phyloP scores from a whole-genome alignment of 2,329 filamentous ascomycete genomes.

The Botrytis galanthina region DNA sequence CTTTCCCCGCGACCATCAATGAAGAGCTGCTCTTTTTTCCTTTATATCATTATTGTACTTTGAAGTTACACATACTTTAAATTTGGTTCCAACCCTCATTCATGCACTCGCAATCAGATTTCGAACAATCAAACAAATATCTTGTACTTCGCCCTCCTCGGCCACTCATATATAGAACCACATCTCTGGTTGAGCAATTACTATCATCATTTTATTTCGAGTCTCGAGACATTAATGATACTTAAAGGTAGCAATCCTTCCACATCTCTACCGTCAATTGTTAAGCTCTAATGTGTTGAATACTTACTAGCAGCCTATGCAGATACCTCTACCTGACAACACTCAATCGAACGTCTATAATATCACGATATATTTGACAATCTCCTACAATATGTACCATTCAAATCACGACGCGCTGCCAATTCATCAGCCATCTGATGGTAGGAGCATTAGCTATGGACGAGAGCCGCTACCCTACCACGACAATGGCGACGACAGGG shows the following conservation, averaged over 20 bases:
- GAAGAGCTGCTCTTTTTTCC: constrained; percentile 9
- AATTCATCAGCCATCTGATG: constrained; percentile 16
- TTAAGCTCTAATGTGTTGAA: constrained; percentile 11
- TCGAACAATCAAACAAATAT: constrained; percentile 14
- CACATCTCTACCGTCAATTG: not conserved
- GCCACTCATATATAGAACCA: not conserved
- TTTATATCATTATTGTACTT: constrained; percentile 11
- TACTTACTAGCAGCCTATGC: constrained; percentile 21
- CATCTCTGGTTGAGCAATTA: constrained; percentile 5
- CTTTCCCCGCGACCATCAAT: constrained; percentile 12
- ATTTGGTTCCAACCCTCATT: constrained; percentile 11
- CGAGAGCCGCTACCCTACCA: constrained; percentile 13
- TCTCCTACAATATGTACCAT: constrained; percentile 16
- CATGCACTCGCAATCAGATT: constrained; percentile 18
- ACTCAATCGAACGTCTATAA: constrained; percentile 7
- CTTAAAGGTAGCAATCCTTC: constrained; percentile 12
- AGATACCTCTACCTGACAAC: constrained; percentile 16
- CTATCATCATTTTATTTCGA: not conserved
- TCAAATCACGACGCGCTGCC: constrained; percentile 15
- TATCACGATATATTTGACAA: constrained; percentile 16
- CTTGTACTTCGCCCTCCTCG: constrained; percentile 17
- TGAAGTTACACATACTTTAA: constrained; percentile 13
- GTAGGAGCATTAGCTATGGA: constrained; percentile 1
- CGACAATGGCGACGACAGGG: constrained; percentile 19
- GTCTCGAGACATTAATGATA: constrained; percentile 10